Conservation (phyloP, 2,329 filamentous ascomycete genomes). For the Blastomyces gilchristii region DNA sequence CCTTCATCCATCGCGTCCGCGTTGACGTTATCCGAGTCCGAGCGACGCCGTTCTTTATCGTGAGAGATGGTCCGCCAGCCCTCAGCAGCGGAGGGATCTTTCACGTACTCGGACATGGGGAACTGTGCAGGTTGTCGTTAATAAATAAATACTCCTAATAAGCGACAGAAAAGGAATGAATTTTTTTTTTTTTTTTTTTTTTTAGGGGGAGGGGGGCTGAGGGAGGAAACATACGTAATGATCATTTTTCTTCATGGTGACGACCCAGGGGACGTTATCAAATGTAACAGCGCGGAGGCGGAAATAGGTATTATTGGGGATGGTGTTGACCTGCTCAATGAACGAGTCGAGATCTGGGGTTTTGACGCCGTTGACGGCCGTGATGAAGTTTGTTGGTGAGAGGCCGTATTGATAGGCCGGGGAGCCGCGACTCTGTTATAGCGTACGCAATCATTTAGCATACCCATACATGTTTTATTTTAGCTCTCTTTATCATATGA, state of each 20-base stretch:
- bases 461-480: not conserved
- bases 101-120: conserved; percentile 55
- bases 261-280: conserved; percentile 97
- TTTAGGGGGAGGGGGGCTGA: too few relatives aligned
- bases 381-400: conserved; percentile 94
- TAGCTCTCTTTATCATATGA: not conserved
- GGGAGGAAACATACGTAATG: conserved; percentile 55
- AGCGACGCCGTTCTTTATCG: conserved; percentile 28
- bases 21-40: conserved; percentile 35
- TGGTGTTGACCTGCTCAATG: conserved; percentile 68
- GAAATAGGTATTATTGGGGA: conserved; percentile 97
- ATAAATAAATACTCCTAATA: not conserved
- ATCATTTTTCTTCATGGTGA: conserved; percentile 99
- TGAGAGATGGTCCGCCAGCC: conserved; percentile 52
- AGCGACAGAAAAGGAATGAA: not conserved
- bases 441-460: conserved; percentile 4
- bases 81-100: conserved; percentile 42
- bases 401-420: conserved; percentile 84
- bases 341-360: conserved; percentile 77
- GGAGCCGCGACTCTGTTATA: conserved; percentile 57
- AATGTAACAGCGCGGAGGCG: conserved; percentile 95
- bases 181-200: too few relatives aligned
- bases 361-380: conserved; percentile 79
- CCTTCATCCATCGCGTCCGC: conserved; percentile 40
- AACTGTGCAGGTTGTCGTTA: conserved; percentile 33